Evolutionary conservation across 768 basidiomycete species (phyloP), one percentile per base, ranked within the genome.

Genomic region (Podaxis sp.): DNA sequence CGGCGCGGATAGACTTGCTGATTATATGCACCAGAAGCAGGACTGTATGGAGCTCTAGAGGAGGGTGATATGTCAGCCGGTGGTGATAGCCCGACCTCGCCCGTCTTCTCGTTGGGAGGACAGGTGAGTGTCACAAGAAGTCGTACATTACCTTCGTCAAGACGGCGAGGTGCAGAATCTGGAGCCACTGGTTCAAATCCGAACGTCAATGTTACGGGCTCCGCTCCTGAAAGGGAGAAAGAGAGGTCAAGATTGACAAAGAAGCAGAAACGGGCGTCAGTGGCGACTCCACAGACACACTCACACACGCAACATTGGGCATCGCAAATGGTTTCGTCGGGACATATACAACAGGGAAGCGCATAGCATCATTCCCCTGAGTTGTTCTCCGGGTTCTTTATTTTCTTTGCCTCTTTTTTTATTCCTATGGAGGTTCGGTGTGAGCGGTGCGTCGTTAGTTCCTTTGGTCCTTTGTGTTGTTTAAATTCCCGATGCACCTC

Each of bases 111-210:
- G 67, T 43, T 72, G 71, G 75, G 69, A 40, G 69, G 70, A 13
- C 70, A 76, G 2, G 73, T 75, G 13, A 79, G 77, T 24, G 77
- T 88, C 25, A 78, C 76, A 54, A 80, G 90, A 25, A 89, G 90
- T 68, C 81, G 85, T 60, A 92, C 90, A 40, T 59, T 92, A 51
- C 90, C 90, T 27, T 62, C 61, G 1, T 79, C 82, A 41, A 68
- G 81, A 41, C 71, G 75, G 59, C 72, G 72, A 66, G 52, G 53
- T 4, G n/a, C 43, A 47, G 62, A 64, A 38, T 64, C 61, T 25
- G 63, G 50, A 4, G 63, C 63, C 12, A 25, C 29, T 15, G 47
- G 38, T 5, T 55, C 64, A 11, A 57, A 61, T 37, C 57, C 61
- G 9, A 66, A 61, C 7, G 64, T 63, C 36, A 65, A 63, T 47